Conservation (phyloP, 2,329 filamentous ascomycete species). For the Apiospora hydei region DNA sequence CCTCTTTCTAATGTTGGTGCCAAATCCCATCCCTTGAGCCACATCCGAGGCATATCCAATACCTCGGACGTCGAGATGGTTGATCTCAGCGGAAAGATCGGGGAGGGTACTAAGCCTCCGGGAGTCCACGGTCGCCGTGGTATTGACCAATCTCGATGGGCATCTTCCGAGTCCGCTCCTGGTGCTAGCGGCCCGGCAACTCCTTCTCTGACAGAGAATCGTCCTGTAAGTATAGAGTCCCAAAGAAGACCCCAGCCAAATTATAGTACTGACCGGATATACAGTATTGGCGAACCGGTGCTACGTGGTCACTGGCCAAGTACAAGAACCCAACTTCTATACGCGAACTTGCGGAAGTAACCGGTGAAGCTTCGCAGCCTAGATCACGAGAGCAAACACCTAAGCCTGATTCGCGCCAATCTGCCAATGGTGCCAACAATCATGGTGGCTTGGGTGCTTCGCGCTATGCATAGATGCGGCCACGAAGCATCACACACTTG, state of each 20-base stretch:
- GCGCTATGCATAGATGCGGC: background rate
- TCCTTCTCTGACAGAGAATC: background rate
- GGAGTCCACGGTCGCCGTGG: background rate
- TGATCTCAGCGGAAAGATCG: background rate
- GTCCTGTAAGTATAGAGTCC: background rate
- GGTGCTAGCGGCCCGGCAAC: background rate
- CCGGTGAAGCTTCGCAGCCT: background rate
- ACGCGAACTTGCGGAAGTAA: background rate
- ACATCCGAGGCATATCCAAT: background rate
- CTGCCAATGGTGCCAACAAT: background rate
- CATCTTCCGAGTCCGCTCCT: background rate
- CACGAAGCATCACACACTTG: background rate
- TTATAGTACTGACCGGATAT: background rate
- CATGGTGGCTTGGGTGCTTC: background rate
- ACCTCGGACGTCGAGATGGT: background rate
- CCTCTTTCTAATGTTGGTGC: background rate
- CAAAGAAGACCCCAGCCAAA: background rate
- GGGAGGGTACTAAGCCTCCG: background rate
- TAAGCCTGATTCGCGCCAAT: background rate
- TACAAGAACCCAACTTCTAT: background rate
- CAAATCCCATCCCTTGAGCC: background rate
- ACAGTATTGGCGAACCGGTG: background rate
- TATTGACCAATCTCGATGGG: background rate
- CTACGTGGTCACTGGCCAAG: background rate
- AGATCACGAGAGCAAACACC: background rate